Evolutionary conservation across 2,329 filamentous ascomycete genomes (phyloP).

Genomic region (Alternaria rosae): DNA sequence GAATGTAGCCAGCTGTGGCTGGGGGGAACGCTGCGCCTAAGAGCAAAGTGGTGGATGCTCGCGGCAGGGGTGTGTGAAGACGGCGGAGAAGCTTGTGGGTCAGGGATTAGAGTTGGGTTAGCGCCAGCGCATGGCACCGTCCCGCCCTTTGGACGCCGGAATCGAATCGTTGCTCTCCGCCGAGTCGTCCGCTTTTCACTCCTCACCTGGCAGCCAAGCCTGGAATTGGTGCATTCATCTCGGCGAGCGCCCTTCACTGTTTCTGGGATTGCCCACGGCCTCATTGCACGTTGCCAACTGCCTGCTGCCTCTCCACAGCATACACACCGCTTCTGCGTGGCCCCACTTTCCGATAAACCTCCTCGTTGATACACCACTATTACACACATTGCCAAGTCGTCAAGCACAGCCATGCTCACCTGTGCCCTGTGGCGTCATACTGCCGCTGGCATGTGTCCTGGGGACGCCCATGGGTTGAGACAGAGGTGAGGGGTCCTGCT

Average conservation of each 20-base stretch:
- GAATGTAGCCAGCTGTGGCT: conserved; percentile 38
- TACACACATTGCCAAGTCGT: conserved; percentile 32
- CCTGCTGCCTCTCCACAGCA: not conserved
- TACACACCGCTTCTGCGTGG: not conserved
- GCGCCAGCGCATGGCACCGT: conserved; percentile 38
- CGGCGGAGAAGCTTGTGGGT: conserved; percentile 38
- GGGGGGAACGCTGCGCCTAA: conserved; percentile 41
- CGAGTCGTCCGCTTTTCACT: conserved; percentile 37
- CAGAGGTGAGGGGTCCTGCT: conserved; percentile 27
- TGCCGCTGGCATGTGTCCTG: conserved; percentile 22
- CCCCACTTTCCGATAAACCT: conserved; percentile 5
- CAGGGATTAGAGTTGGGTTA: conserved; percentile 43
- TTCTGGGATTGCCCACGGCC: not conserved
- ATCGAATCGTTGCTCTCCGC: conserved; percentile 36
- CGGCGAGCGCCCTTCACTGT: conserved; percentile 8
- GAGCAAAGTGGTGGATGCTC: conserved; percentile 39
- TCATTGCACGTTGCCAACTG: not conserved
- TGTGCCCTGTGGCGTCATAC: conserved; percentile 44
- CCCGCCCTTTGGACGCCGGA: conserved; percentile 40
- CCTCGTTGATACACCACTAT: not conserved
- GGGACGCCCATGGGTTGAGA: conserved; percentile 21
- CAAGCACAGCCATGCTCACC: conserved; percentile 41
- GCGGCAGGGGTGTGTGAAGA: conserved; percentile 33
- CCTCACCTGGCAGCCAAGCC: conserved; percentile 18
- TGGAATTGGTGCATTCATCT: conserved; percentile 8